Conservation (phyloP, 306 rosid genomes). For the Dryas alaskensis region DNA sequence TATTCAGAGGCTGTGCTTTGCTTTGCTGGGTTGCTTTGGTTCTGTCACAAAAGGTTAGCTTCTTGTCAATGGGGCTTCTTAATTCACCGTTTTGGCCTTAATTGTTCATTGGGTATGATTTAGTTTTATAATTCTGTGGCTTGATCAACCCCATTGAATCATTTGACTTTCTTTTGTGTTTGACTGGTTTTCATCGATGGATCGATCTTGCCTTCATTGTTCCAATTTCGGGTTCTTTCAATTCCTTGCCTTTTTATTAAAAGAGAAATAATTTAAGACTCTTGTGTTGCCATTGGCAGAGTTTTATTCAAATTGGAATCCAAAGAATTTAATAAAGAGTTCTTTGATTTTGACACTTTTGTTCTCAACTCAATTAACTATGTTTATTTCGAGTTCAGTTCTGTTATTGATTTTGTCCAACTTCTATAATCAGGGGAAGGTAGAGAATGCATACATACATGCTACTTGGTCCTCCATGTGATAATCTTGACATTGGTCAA, state of each 20-base stretch:
- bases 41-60: slow-evolving; percentile 45
- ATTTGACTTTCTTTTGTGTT: slow-evolving; percentile 13
- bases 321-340: neutral
- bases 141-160: slow-evolving; percentile 13
- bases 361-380: neutral
- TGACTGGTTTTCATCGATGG: slow-evolving; percentile 26
- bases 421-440: too few relatives aligned
- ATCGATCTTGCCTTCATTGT: slow-evolving; percentile 34
- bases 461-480: neutral
- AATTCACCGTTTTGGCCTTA: neutral
- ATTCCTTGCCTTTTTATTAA: neutral
- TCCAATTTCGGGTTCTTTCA: slow-evolving; percentile 11
- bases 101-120: slow-evolving; percentile 2
- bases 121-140: slow-evolving; percentile 3
- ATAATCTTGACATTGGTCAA: neutral
- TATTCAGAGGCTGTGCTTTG: slow-evolving; percentile 7
- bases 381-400: too few relatives aligned
- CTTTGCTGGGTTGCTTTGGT: slow-evolving; percentile 19
- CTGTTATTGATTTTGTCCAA: too few relatives aligned
- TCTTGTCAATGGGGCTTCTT: neutral
- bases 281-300: neutral
- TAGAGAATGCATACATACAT: too few relatives aligned
- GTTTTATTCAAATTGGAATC: neutral
- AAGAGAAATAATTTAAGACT: neutral
- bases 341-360: slow-evolving; percentile 9